Evolutionary conservation across 1,284 basidiomycete species (phyloP).

Genomic region (Schizopora paradoxa): DNA sequence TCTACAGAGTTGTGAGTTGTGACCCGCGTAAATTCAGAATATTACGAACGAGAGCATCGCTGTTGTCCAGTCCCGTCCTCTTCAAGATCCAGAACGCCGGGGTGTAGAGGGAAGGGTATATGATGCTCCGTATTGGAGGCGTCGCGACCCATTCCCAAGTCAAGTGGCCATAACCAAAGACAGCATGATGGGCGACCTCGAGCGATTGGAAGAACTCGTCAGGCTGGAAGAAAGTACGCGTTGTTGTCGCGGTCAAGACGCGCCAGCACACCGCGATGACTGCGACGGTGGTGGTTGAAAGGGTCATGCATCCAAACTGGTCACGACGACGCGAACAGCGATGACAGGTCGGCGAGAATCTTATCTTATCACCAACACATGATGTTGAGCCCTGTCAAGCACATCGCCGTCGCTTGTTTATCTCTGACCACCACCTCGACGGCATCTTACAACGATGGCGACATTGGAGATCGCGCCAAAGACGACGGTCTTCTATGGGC

Average conservation of each 20-base stretch:
- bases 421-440: too few species aligned
- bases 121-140: slow-evolving; percentile 63
- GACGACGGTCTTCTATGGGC: slow-evolving; percentile 56
- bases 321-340: too few species aligned
- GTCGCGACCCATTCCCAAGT: slow-evolving; percentile 94
- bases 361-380: too few species aligned
- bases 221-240: slow-evolving; percentile 91
- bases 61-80: slow-evolving; percentile 44
- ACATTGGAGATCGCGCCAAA: background rate
- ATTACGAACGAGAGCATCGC: slow-evolving; percentile 47
- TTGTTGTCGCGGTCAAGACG: slow-evolving; percentile 58
- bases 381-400: too few species aligned
- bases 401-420: too few species aligned
- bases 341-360: too few species aligned
- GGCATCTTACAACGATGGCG: too few species aligned
- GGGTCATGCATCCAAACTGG: too few species aligned
- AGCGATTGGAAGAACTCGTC: slow-evolving; percentile 97
- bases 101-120: slow-evolving; percentile 75
- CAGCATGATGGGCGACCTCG: slow-evolving; percentile 84
- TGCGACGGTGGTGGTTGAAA: slow-evolving; percentile 5
- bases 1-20: slow-evolving; percentile 33
- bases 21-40: slow-evolving; percentile 4
- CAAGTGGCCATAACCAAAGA: slow-evolving; percentile 88
- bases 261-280: slow-evolving; percentile 42
- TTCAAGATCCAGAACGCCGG: slow-evolving; percentile 74